Conservation (phyloP, 1,139 yeast genomes). For the Taiozyma onychis region DNA sequence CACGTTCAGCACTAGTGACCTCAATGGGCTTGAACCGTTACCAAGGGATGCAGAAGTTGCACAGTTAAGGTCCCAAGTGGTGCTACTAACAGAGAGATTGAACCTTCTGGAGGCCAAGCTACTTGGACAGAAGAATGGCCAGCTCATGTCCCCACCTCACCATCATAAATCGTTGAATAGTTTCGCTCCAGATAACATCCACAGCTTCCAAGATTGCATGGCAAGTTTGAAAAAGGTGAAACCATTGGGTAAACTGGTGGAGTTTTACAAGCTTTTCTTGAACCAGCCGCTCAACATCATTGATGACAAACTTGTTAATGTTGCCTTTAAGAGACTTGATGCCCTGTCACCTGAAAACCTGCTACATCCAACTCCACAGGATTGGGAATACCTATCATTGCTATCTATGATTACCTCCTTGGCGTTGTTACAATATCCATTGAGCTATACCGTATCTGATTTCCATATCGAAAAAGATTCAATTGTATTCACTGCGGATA, state of each 20-base stretch:
- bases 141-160: background rate
- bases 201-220: conserved; percentile 3
- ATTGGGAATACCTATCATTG: conserved; percentile 17
- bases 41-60: conserved; percentile 7
- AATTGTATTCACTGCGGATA: conserved; percentile 11
- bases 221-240: conserved; percentile 5
- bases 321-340: background rate
- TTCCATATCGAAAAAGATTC: conserved; percentile 3
- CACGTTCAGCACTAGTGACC: conserved; percentile 4
- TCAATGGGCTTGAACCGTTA: background rate
- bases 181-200: background rate
- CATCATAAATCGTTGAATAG: background rate
- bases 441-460: conserved; percentile 3
- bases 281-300: conserved; percentile 13
- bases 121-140: background rate
- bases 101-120: conserved; percentile 11
- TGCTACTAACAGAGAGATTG: conserved; percentile 10
- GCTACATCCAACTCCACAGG: background rate
- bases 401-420: conserved; percentile 14
- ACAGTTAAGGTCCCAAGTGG: conserved; percentile 10
- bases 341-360: background rate
- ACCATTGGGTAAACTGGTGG: conserved; percentile 1
- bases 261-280: conserved; percentile 9
- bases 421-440: conserved; percentile 14
- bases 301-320: conserved; percentile 9